Evolutionary conservation across 257 asterid species (phyloP).

Genomic region (Solanum bulbocastanum): DNA sequence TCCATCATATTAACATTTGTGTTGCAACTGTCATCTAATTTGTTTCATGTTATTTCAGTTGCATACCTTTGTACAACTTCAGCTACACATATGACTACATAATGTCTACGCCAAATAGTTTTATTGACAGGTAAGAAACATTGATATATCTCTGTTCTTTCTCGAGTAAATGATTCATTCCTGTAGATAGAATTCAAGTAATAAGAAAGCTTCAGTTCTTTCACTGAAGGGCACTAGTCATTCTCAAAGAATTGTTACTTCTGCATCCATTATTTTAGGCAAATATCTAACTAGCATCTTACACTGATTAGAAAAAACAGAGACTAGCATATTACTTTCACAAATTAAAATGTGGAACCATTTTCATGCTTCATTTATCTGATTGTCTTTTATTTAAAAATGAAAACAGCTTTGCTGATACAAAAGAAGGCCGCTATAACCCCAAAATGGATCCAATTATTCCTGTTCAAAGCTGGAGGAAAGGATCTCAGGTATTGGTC

Average conservation of each 20-base stretch:
- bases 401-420: constrained; percentile 80
- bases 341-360: neutral
- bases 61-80: constrained; percentile 95
- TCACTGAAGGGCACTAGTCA: neutral
- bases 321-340: neutral
- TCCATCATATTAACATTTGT: neutral
- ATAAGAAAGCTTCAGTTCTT: neutral
- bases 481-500: constrained; percentile 88
- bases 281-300: neutral
- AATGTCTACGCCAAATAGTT: constrained; percentile 79
- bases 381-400: neutral
- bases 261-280: neutral
- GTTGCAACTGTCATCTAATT: constrained; percentile 3
- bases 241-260: neutral
- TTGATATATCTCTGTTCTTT: constrained; percentile 2
- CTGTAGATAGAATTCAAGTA: neutral
- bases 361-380: neutral
- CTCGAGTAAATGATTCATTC: neutral
- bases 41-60: constrained; percentile 43
- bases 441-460: constrained; percentile 90
- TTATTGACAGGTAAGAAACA: constrained; percentile 73
- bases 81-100: constrained; percentile 86
- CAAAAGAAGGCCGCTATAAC: constrained; percentile 85
- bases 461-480: constrained; percentile 81
- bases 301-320: neutral